Conservation (phyloP, 371 early-diverging fungal species). For the Vairimorpha necatrix region DNA sequence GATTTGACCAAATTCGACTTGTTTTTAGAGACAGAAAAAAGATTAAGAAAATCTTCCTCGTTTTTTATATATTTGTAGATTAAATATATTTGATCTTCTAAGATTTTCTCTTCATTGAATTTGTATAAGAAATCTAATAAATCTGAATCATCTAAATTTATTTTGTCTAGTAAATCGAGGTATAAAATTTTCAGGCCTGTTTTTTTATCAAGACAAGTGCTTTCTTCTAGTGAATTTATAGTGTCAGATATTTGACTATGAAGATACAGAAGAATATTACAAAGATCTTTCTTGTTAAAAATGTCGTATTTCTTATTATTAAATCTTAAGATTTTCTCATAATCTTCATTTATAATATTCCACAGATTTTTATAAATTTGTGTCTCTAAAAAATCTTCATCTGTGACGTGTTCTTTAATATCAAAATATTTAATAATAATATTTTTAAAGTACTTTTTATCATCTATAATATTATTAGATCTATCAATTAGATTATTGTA, state of each 20-base stretch:
- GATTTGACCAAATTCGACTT: slow-evolving; percentile 7
- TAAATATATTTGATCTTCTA: slow-evolving; percentile 6
- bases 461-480: neutral
- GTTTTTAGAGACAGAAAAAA: neutral
- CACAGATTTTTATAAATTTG: slow-evolving; percentile 44
- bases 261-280: neutral
- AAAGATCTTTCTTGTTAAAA: neutral
- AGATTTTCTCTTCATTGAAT: slow-evolving; percentile 8
- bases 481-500: too few species aligned
- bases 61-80: neutral
- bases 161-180: neutral
- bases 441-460: too few species aligned
- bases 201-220: neutral
- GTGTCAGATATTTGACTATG: neutral
- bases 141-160: neutral
- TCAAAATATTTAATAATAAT: slow-evolving; percentile 27
- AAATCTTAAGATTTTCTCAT: neutral
- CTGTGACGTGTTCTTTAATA: neutral
- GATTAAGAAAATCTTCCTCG: neutral
- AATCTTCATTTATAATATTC: slow-evolving; percentile 28
- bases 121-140: neutral
- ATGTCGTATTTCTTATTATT: neutral
- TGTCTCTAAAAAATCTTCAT: slow-evolving; percentile 9
- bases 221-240: neutral
- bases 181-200: neutral